These are phyloP conservation scores for Glycyrrhiza uralensis DNA, from an alignment of 306 rosid species.

Conservation along the genomic window DNA sequence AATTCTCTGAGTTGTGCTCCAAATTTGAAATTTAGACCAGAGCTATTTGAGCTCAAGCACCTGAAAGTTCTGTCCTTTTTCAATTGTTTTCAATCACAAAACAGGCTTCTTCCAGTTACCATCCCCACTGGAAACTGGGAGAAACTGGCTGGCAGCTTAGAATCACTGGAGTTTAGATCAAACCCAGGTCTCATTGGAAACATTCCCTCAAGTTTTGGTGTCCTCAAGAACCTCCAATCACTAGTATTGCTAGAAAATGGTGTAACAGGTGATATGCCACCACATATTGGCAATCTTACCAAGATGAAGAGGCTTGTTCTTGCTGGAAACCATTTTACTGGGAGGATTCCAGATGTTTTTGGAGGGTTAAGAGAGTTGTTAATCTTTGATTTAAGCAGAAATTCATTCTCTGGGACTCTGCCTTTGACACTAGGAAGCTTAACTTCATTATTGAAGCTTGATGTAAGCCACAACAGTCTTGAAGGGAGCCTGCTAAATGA, in stretches of 20 bases:
- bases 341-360: constrained; percentile 54
- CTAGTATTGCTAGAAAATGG: constrained; percentile 62
- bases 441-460: constrained; percentile 71
- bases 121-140: constrained; percentile 68
- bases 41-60: constrained; percentile 63
- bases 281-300: constrained; percentile 48
- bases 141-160: constrained; percentile 56
- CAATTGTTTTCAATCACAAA: constrained; percentile 63
- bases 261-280: constrained; percentile 60
- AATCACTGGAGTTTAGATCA: constrained; percentile 72
- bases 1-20: constrained; percentile 67
- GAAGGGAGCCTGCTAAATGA: constrained; percentile 51
- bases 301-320: constrained; percentile 67
- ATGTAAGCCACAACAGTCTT: constrained; percentile 61
- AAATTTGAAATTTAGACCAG: constrained; percentile 48
- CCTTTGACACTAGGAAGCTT: constrained; percentile 55
- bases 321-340: constrained; percentile 50
- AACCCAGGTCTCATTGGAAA: constrained; percentile 63
- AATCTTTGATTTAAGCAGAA: constrained; percentile 75
- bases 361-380: constrained; percentile 48
- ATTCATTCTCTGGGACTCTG: constrained; percentile 64
- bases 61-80: constrained; percentile 64
- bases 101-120: constrained; percentile 35
- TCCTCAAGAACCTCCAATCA: constrained; percentile 71
- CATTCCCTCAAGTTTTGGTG: constrained; percentile 54